These are phyloP conservation scores for Trypanosoma caninum DNA, from an alignment of 208 protist genomes.

Conservation along the genomic window DNA sequence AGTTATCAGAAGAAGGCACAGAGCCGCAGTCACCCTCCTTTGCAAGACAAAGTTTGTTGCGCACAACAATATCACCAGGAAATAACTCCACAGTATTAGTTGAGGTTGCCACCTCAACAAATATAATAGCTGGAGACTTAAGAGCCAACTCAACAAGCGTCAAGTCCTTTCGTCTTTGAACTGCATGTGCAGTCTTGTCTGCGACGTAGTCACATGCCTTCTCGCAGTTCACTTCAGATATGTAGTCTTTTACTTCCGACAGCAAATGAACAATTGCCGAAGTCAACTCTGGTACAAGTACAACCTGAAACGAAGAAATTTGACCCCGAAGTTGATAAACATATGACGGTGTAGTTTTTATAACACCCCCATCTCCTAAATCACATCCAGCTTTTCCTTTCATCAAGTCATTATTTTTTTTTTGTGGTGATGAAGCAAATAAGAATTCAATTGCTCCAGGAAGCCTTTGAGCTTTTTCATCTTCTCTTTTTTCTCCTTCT, in stretches of 20 bases:
- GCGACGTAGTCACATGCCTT: constrained; percentile 71
- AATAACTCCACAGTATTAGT: constrained; percentile 46
- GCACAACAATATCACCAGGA: constrained; percentile 50
- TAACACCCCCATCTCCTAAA: neutral
- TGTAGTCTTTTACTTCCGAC: constrained; percentile 44
- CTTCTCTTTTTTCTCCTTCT: constrained; percentile 4
- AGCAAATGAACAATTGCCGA: constrained; percentile 35
- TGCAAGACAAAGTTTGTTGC: constrained; percentile 30
- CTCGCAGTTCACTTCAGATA: constrained; percentile 63
- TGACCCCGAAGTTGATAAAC: constrained; percentile 39
- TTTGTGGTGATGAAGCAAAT: neutral
- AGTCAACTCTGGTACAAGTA: constrained; percentile 62
- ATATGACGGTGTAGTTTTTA: constrained; percentile 24
- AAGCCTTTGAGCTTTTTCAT: neutral
- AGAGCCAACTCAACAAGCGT: constrained; percentile 65
- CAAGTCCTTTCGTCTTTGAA: constrained; percentile 29
- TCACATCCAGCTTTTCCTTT: constrained; percentile 9
- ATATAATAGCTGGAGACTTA: constrained; percentile 42
- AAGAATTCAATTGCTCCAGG: constrained; percentile 16
- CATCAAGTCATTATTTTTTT: neutral
- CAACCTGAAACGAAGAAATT: constrained; percentile 46
- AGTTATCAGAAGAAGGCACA: neutral
- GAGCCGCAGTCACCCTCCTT: neutral
- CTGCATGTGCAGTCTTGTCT: constrained; percentile 20
- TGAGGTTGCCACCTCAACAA: constrained; percentile 43